Conservation (phyloP, 2,329 filamentous ascomycete genomes). For the Dactylellina sp. region DNA sequence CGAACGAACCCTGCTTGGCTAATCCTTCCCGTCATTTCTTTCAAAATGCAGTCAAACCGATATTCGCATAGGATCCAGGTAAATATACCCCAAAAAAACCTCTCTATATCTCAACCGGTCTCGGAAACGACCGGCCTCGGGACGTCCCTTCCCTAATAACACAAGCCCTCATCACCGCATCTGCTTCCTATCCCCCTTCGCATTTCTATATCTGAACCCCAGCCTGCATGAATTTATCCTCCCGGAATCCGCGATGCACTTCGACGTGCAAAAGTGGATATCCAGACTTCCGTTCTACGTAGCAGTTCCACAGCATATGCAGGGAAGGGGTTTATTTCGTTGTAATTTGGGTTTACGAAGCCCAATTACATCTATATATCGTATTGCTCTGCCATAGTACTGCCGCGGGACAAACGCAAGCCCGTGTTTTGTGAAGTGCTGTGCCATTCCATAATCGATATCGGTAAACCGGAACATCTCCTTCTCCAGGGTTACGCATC, state of each 20-base stretch:
- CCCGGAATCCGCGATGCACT: constrained; percentile 5
- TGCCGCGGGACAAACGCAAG: not conserved
- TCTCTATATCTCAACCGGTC: constrained; percentile 13
- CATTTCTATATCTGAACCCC: not conserved
- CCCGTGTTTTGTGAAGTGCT: not conserved
- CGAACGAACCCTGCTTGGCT: constrained; percentile 21
- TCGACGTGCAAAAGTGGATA: not conserved
- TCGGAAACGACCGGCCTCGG: constrained; percentile 6
- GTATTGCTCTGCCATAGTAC: not conserved
- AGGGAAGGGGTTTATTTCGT: no score
- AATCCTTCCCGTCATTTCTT: constrained; percentile 11
- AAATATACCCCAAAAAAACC: constrained; percentile 10
- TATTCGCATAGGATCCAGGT: constrained; percentile 57
- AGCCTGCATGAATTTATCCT: constrained; percentile 1
- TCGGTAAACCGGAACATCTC: constrained; percentile 33
- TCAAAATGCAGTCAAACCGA: constrained; percentile 45
- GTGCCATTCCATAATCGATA: constrained; percentile 17
- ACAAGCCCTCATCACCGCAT: not conserved
- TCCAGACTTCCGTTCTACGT: not conserved
- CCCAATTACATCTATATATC: not conserved
- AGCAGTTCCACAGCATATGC: constrained; percentile 7
- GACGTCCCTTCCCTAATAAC: not conserved
- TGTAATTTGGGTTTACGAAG: no score
- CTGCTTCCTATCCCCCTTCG: not conserved
- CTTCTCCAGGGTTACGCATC: not conserved